Base-by-base conservation (phyloP, 495 filamentous ascomycete genomes). In the Penicillium malachiteum region DNA sequence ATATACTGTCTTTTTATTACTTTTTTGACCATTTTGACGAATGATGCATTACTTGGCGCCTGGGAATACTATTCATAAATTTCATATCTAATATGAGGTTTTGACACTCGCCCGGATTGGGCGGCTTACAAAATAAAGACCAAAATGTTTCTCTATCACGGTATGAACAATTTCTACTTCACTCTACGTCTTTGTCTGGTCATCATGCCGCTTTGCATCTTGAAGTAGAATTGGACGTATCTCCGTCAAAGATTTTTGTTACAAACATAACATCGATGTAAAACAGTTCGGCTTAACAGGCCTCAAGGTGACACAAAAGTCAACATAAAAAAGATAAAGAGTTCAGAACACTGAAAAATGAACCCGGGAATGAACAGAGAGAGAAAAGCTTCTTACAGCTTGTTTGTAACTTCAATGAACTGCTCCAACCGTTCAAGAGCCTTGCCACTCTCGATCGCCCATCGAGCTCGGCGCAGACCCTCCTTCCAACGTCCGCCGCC, bases 401-500 rank as follows among this genome's bases (percentile, higher is more conserved):
- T 64, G 63, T 81, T 80, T n/a, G 71, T 79, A n/a, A 74, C 72
- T 63, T 86, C 81, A 39, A 88, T 87, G 72, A 91, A 92, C 7
- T 71, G 67, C 35, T 75, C 78, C 77, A 90, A 90, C 69, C 87
- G 83, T 66, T 76, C 82, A 75, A 90, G 85, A 41, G 91, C 91
- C 63, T 84, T 79, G 38, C 92, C 92, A 67, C 88, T 95, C 71
- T 83, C 81, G 14, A 96, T 82, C 0, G 89, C 87, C 87, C 89
- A 92, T 66, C 84, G 80, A 10, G 93, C 95, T 57, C 88, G 79
- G 56, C 92, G 77, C 12, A 96, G 83, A 40, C 92, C 95, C 64
- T 94, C 91, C 74, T 91, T 97, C 95, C 94, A 97, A 56, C 92
- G 80, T 12, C 86, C 84, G 26, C 90, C 90, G 10, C 87, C 91